These are phyloP conservation scores for Metschnikowia cerradonensis DNA, from an alignment of 805 yeast genomes.

Conservation along the genomic window DNA sequence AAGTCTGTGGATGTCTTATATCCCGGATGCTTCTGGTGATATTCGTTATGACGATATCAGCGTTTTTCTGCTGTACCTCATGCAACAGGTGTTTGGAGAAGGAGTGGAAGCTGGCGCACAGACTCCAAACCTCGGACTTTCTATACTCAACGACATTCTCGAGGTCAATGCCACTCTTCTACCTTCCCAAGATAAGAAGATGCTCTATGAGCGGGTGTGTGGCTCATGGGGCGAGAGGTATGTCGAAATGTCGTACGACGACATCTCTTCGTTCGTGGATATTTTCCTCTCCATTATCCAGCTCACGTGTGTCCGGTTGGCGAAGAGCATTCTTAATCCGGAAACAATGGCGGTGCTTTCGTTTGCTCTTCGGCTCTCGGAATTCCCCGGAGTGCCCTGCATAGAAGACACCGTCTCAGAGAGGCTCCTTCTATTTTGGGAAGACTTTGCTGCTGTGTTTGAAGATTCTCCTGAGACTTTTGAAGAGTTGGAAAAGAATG, in stretches of 20 bases:
- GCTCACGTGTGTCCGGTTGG: conserved; percentile 41
- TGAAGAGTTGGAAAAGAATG: conserved; percentile 14
- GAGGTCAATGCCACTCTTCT: conserved; percentile 45
- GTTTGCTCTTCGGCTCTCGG: conserved; percentile 50
- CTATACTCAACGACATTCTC: conserved; percentile 39
- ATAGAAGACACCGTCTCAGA: conserved; percentile 53
- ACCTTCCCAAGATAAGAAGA: conserved; percentile 24
- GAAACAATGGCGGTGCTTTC: conserved; percentile 40
- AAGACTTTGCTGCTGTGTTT: conserved; percentile 55
- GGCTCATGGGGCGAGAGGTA: conserved; percentile 43
- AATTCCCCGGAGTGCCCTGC: conserved; percentile 54
- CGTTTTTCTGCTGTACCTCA: conserved; percentile 12
- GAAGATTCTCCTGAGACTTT: conserved; percentile 16
- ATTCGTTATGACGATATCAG: conserved; percentile 24
- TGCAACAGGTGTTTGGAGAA: background rate
- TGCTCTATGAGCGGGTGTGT: conserved; percentile 35
- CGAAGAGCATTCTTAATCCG: conserved; percentile 35
- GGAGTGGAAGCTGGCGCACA: conserved; percentile 8
- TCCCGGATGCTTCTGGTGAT: conserved; percentile 31
- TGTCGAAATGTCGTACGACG: conserved; percentile 27
- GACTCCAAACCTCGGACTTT: conserved; percentile 3
- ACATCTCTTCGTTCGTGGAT: conserved; percentile 30
- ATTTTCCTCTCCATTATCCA: conserved; percentile 46
- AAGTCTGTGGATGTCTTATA: conserved; percentile 36
- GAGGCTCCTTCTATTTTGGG: conserved; percentile 64